Base-by-base conservation (phyloP, 1,284 basidiomycete genomes). In the Lentinula novae-zelandiae region DNA sequence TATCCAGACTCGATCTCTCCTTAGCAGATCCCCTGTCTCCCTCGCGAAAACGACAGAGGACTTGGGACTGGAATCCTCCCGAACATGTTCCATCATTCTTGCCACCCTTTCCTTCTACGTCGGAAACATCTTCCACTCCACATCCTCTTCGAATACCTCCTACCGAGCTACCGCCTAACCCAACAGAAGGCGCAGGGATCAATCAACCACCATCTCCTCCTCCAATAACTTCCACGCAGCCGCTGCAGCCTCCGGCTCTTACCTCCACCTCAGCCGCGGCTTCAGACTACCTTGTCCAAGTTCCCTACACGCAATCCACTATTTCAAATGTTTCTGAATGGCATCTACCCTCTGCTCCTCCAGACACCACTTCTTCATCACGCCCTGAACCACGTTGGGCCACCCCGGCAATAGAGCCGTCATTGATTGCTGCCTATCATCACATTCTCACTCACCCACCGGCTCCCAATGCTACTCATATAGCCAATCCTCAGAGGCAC, bases 231-330 rank as follows among this genome's bases (percentile, higher is more conserved):
- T 69, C 67, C 0, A 61, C 72, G 3, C 68, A 70, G 6, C 71
- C 71, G 22, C 58, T 67, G 33, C 70, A 68, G 62, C 71, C 80
- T 1, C 77, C 79, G 60, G 70, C 81, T 5, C 70, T 81, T 9
- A 58, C 82, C 2, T 75, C 83, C 1, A 75, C 82, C 0, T 78
- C 75, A 4, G 67, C 75, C 2, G 70, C 80, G 5, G 75, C 82
- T 0, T 82, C 86, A 9, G 89, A 92, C 70, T 89, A 89, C 63
- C 75, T 84, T 15, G 80, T 85, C 5, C 82, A 83, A 66, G 80
- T 90, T 0, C 87, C 89, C 3, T 90, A 90, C 67, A 79, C 79
- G 2, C 81, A 86, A 65, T 91, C 89, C 0, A 79, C 85, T 1
- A 79, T 91, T 20, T 79, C 86, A 5, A 74, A 76, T 8, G 75